phyloP scores from a whole-genome alignment of 106 monocot genomes.

The Phalaenopsis equestris region DNA sequence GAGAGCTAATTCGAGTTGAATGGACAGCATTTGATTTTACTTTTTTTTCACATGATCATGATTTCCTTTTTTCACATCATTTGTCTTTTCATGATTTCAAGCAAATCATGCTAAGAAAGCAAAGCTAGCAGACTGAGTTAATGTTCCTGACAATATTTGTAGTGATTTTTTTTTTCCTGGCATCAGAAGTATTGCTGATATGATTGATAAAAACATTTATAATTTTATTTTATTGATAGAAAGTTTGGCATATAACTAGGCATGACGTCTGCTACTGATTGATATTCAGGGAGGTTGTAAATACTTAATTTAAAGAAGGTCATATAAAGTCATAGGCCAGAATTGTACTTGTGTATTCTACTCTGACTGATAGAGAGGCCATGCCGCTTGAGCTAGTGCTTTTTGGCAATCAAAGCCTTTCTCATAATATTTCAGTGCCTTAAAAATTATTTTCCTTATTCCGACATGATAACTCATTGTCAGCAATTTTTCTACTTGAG shows the following conservation, averaged over 20 bases:
- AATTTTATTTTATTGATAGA: too few species aligned
- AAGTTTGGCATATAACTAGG: too few species aligned
- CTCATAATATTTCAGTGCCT: not conserved
- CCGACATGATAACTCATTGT: not conserved
- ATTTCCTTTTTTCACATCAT: not conserved
- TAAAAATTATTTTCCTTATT: not conserved
- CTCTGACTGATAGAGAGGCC: too few species aligned
- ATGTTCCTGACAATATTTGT: not conserved
- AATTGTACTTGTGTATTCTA: too few species aligned
- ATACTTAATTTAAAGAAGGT: too few species aligned
- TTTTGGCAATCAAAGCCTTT: not conserved
- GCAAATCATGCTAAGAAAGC: not conserved
- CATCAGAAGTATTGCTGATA: not conserved
- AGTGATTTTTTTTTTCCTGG: not conserved
- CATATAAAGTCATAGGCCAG: too few species aligned
- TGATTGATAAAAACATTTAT: not conserved
- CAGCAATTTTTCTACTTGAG: not conserved
- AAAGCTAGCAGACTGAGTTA: too few species aligned
- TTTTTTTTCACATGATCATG: not conserved
- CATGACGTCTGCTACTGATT: too few species aligned
- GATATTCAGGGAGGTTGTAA: too few species aligned
- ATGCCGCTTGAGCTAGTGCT: too few species aligned
- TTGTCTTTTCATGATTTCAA: not conserved
- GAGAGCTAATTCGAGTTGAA: not conserved
- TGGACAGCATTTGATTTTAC: not conserved